Conservation (phyloP, 2,329 filamentous ascomycete species). For the Harringtonia aguacate region DNA sequence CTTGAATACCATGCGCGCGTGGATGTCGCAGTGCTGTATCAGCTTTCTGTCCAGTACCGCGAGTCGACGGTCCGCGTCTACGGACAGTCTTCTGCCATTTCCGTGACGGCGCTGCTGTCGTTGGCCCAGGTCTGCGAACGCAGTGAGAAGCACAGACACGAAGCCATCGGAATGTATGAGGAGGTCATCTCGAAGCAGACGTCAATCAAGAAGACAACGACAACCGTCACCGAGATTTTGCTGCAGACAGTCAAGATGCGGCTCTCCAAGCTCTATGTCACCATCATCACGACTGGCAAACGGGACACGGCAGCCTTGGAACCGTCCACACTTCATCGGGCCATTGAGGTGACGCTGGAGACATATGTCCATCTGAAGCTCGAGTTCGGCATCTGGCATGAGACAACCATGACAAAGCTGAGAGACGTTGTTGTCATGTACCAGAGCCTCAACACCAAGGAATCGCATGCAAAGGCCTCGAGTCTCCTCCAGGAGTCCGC, state of each 20-base stretch:
- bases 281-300: conserved; percentile 24
- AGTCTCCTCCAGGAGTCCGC: conserved; percentile 27
- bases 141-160: conserved; percentile 28
- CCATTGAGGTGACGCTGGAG: conserved; percentile 28
- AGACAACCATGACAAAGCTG: conserved; percentile 30
- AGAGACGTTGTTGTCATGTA: conserved; percentile 30
- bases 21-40: conserved; percentile 30
- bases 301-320: conserved; percentile 18
- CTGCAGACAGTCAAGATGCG: conserved; percentile 36
- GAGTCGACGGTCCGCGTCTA: conserved; percentile 29
- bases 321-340: conserved; percentile 25
- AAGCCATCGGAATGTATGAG: conserved; percentile 34
- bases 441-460: conserved; percentile 24
- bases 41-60: conserved; percentile 36
- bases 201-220: conserved; percentile 25
- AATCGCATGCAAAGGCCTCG: conserved; percentile 25
- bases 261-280: conserved; percentile 35
- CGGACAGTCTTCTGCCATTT: conserved; percentile 17
- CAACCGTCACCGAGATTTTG: conserved; percentile 22
- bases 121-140: conserved; percentile 35
- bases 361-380: conserved; percentile 30
- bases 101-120: conserved; percentile 22
- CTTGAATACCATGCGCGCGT: conserved; percentile 30
- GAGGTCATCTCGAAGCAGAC: conserved; percentile 27
- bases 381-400: conserved; percentile 33